Evolutionary conservation across 805 yeast genomes (phyloP).

Genomic region (Suhomyces sp.): DNA sequence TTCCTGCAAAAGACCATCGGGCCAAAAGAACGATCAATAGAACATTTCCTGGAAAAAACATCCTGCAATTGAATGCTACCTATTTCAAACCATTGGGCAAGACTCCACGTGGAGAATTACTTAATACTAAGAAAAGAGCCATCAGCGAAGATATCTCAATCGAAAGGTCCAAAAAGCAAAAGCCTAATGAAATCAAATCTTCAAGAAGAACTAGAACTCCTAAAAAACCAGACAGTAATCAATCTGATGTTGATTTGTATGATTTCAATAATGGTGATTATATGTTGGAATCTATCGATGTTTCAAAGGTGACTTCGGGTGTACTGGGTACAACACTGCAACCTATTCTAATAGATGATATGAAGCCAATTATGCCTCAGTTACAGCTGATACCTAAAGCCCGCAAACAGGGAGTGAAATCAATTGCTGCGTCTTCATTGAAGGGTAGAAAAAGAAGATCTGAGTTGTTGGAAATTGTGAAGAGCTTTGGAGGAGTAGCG

Average conservation of each 20-base stretch:
- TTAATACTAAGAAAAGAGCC: slow-evolving; percentile 1
- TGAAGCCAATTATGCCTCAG: slow-evolving; percentile 13
- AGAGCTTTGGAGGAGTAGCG: slow-evolving; percentile 38
- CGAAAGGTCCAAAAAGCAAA: slow-evolving; percentile 1
- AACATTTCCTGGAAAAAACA: slow-evolving; percentile 6
- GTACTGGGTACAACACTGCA: too few species aligned
- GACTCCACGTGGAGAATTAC: slow-evolving; percentile 22
- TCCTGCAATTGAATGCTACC: slow-evolving; percentile 17
- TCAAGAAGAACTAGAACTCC: neutral
- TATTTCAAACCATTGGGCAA: slow-evolving; percentile 23
- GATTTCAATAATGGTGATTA: neutral
- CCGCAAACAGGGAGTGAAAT: slow-evolving; percentile 3
- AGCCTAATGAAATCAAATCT: neutral
- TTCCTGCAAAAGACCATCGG: slow-evolving; percentile 9
- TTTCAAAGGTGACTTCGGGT: neutral
- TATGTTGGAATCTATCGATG: neutral
- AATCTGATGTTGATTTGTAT: too few species aligned
- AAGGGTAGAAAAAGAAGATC: slow-evolving; percentile 32
- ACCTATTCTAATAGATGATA: slow-evolving; percentile 8
- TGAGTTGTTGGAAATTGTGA: slow-evolving; percentile 29
- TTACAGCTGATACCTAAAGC: slow-evolving; percentile 2
- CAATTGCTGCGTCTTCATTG: slow-evolving; percentile 15
- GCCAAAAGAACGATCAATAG: slow-evolving; percentile 7
- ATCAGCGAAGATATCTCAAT: neutral
- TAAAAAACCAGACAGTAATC: too few species aligned